phyloP scores from a whole-genome alignment of 257 asterid species.

The Gynochthodes officinalis region DNA sequence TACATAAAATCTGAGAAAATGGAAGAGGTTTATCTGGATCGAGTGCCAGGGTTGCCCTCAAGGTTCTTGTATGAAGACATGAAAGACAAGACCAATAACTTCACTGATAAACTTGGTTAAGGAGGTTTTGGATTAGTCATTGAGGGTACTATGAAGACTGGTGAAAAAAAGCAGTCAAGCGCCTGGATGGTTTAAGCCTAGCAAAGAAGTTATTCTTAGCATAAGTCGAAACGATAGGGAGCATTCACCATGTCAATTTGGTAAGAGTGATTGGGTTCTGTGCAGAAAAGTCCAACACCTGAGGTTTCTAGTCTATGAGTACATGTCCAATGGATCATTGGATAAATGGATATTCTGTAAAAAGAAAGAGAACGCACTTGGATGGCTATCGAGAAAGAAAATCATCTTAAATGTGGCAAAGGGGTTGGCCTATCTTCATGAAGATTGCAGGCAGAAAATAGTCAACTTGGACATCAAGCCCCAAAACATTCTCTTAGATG shows the following conservation, averaged over 20 bases:
- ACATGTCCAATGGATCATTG: constrained; percentile 29
- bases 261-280: constrained; percentile 26
- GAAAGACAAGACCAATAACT: constrained; percentile 13
- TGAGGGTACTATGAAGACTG: constrained; percentile 15
- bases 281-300: constrained; percentile 18
- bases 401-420: constrained; percentile 20
- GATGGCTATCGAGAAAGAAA: constrained; percentile 16
- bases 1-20: background rate
- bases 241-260: constrained; percentile 28
- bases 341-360: constrained; percentile 23
- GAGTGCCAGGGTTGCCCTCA: constrained; percentile 20
- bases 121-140: constrained; percentile 25
- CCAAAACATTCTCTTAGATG: constrained; percentile 29
- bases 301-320: constrained; percentile 27
- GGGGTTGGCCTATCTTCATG: constrained; percentile 31
- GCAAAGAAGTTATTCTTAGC: constrained; percentile 20
- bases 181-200: constrained; percentile 11
- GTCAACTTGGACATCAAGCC: constrained; percentile 30
- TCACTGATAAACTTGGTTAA: constrained; percentile 17
- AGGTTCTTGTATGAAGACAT: constrained; percentile 24
- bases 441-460: constrained; percentile 29
- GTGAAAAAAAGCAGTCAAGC: constrained; percentile 25
- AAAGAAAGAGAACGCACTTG: constrained; percentile 2
- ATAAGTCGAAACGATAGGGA: constrained; percentile 28
- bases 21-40: constrained; percentile 18